Base-by-base conservation (phyloP, 805 yeast genomes). In the Candida maltosa region DNA sequence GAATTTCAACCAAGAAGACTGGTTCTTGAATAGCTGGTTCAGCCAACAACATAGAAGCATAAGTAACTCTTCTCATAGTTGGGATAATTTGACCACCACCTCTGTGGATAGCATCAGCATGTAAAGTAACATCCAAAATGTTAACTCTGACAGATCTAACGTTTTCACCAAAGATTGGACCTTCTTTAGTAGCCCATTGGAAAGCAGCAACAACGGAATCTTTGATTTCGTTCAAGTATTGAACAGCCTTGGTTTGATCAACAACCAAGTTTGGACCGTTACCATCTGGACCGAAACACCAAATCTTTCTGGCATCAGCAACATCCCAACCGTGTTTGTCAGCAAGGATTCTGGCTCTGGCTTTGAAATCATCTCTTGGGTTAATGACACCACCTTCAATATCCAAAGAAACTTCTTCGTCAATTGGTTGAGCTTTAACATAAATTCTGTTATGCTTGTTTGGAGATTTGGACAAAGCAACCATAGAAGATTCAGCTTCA, bases 271-370 rank as follows among this genome's bases (percentile, higher is more conserved):
- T 91, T 63, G 98, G 89, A 76, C 98, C 98, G 70, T 77, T 82
- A 75, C 97, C 97, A 67, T 91, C 98, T 69, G 98, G 97, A 78
- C 98, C 98, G 88, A 91, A 91, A 85, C 96, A 87, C 98, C 98
- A 91, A 68, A 91, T 93, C 93, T 93, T 91, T 85, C 98, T 89
- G 75, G 97, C 98, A 68, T 91, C 98, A 58, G 96, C 81, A 69
- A 93, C 97, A 69, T 91, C 97, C 98, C 98, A 91, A 58, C 91
- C 96, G 83, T 73, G 93, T 70, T 93, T 96, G 70, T 91, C 97
- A 67, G 97, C 97, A 80, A 91, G 78, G 67, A 87, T 62, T 83
- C 97, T 89, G 59, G 97, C 98, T 81, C 98, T 89, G 60, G 87
- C 85, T 83, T 91, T 91, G 87, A 91, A 79, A 78, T 91, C 98